phyloP scores from a whole-genome alignment of 441 rosid species.

The Adansonia madagascariensis region DNA sequence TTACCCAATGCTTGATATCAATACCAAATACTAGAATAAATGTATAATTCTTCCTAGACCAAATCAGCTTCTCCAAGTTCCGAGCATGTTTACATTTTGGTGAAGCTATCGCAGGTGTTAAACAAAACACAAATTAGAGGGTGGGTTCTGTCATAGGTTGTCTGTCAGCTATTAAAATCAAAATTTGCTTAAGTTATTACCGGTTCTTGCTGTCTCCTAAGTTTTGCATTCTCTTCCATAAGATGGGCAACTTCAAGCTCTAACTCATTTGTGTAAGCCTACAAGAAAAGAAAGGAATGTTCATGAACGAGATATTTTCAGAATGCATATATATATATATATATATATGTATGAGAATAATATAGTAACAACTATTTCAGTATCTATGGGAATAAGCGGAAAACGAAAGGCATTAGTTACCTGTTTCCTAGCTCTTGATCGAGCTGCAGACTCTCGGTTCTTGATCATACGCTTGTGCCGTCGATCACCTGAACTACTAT shows the following conservation, averaged over 20 bases:
- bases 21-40: neutral
- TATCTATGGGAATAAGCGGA: neutral
- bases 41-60: neutral
- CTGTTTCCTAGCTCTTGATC: constrained; percentile 80
- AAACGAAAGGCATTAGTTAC: constrained; percentile 16
- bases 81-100: neutral
- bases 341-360: neutral
- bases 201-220: constrained; percentile 55
- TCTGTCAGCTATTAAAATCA: neutral
- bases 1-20: no score
- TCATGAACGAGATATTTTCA: neutral
- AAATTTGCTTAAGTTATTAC: constrained; percentile 36
- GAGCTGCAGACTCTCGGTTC: constrained; percentile 85
- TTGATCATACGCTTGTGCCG: constrained; percentile 66
- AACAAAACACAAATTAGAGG: neutral
- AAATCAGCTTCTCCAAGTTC: neutral
- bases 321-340: constrained; percentile 6
- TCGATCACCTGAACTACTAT: constrained; percentile 40
- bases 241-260: constrained; percentile 59
- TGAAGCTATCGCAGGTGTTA: neutral
- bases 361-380: constrained; percentile 26
- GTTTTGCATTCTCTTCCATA: constrained; percentile 63
- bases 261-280: constrained; percentile 76
- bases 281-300: constrained; percentile 17
- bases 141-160: neutral